Evolutionary conservation across 352 stramenopile genomes (phyloP).

Genomic region (Globisporangium nunn): DNA sequence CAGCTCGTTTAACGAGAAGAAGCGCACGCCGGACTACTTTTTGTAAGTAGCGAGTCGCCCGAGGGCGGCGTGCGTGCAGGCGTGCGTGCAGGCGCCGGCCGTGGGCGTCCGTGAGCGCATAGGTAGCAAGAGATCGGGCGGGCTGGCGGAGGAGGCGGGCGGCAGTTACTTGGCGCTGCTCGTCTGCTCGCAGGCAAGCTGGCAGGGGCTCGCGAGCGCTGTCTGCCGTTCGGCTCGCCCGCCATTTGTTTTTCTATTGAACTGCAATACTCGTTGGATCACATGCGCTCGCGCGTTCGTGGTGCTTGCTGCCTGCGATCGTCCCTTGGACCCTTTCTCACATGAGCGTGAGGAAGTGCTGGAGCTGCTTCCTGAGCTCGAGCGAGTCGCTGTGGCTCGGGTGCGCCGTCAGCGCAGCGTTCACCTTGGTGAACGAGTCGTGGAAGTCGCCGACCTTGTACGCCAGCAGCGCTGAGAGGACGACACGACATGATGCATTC

Average conservation of each 20-base stretch:
- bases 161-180: too few species aligned
- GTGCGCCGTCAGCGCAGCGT: constrained; percentile 74
- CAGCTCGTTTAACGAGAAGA: constrained; percentile 90
- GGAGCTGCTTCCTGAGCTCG: constrained; percentile 85
- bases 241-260: constrained; percentile 11
- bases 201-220: background rate
- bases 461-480: constrained; percentile 64
- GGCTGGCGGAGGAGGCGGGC: too few species aligned
- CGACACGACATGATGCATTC: too few species aligned
- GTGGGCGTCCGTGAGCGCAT: background rate
- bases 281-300: too few species aligned
- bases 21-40: constrained; percentile 90
- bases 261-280: constrained; percentile 7
- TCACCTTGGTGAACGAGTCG: constrained; percentile 83
- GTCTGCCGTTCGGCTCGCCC: too few species aligned
- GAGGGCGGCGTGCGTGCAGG: background rate
- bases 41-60: constrained; percentile 37
- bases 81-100: background rate
- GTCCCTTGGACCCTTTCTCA: constrained; percentile 8
- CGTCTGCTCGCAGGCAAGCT: background rate
- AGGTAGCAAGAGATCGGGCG: background rate
- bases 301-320: too few species aligned
- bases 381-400: constrained; percentile 80
- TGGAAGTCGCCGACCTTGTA: constrained; percentile 91
- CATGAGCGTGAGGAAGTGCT: constrained; percentile 79